phyloP scores from a whole-genome alignment of 2,329 filamentous ascomycete genomes.

The Colletotrichum sidae region DNA sequence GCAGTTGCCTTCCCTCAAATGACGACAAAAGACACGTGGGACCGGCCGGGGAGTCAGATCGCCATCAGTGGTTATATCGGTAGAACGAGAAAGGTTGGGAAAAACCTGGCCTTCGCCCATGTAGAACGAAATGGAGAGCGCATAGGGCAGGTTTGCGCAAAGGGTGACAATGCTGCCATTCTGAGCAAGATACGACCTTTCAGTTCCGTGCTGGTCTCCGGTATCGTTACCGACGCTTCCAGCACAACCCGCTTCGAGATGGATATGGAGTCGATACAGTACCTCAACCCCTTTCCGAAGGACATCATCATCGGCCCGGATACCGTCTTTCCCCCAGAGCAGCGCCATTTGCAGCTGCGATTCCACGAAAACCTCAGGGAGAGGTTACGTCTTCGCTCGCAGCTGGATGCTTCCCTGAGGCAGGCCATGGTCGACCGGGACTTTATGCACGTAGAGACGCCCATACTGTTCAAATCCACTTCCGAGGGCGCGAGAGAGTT shows the following conservation, averaged over 20 bases:
- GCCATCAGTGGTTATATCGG: slow-evolving; percentile 79
- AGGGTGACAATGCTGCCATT: slow-evolving; percentile 49
- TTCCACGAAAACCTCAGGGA: slow-evolving; percentile 75
- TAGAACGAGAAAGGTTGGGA: slow-evolving; percentile 74
- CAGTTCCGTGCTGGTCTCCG: slow-evolving; percentile 64
- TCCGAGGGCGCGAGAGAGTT: slow-evolving; percentile 97
- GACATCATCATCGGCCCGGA: slow-evolving; percentile 82
- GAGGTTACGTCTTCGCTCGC: slow-evolving; percentile 77
- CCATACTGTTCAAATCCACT: slow-evolving; percentile 95
- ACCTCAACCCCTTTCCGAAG: slow-evolving; percentile 79
- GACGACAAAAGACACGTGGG: slow-evolving; percentile 42
- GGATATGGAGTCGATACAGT: slow-evolving; percentile 69
- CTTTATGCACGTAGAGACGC: slow-evolving; percentile 89
- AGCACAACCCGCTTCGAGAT: slow-evolving; percentile 62
- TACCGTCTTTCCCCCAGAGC: slow-evolving; percentile 78
- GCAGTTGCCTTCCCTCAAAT: slow-evolving; percentile 47
- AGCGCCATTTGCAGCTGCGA: slow-evolving; percentile 87
- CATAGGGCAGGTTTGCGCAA: slow-evolving; percentile 59
- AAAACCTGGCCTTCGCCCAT: slow-evolving; percentile 78
- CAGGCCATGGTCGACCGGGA: slow-evolving; percentile 65
- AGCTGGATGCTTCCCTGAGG: slow-evolving; percentile 64
- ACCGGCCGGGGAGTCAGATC: slow-evolving; percentile 52
- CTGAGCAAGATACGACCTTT: slow-evolving; percentile 61
- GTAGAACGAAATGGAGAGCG: slow-evolving; percentile 49
- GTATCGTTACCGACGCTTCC: slow-evolving; percentile 40